Percentiles rank a stretch among this genome's conserved stretches.
Conservation (phyloP, 2,329 filamentous ascomycete genomes). For the Phoma sp. region DNA sequence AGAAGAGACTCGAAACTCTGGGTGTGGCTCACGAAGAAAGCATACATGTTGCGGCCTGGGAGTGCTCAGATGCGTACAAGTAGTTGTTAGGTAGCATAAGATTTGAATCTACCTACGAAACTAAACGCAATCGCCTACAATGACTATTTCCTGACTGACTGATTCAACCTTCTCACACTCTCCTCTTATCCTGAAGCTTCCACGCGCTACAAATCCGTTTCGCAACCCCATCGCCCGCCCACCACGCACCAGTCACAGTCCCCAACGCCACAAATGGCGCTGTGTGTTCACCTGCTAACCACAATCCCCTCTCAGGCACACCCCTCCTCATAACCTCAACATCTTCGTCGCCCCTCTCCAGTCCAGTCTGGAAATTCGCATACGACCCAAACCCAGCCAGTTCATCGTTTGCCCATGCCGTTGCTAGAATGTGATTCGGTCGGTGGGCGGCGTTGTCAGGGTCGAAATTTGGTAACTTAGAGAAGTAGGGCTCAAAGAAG, state of each 20-base stretch:
- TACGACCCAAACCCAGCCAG: constrained; percentile 85
- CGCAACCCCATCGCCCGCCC: constrained; percentile 83
- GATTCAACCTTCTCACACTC: neutral
- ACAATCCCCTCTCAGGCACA: constrained; percentile 71
- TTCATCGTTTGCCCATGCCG: constrained; percentile 79
- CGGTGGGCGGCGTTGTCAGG: constrained; percentile 62
- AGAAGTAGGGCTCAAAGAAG: constrained; percentile 82
- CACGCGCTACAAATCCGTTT: constrained; percentile 66
- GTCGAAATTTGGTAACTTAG: constrained; percentile 73
- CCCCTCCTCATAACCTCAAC: constrained; percentile 67
- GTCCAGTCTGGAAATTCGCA: constrained; percentile 81
- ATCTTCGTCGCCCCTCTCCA: constrained; percentile 74
- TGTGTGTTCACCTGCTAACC: constrained; percentile 91
- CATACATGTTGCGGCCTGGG: too few relatives aligned
- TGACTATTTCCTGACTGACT: too few relatives aligned
- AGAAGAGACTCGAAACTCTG: too few relatives aligned
- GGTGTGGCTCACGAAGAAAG: too few relatives aligned
- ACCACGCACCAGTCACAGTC: constrained; percentile 78
- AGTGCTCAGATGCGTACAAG: too few relatives aligned
- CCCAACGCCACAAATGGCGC: constrained; percentile 82
- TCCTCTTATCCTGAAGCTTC: constrained; percentile 39
- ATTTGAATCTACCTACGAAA: too few relatives aligned
- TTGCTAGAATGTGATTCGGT: constrained; percentile 71
- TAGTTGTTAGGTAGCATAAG: too few relatives aligned
- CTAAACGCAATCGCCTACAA: too few relatives aligned